Base-by-base conservation (phyloP, 2,329 filamentous ascomycete genomes). In the Fusarium sp. region DNA sequence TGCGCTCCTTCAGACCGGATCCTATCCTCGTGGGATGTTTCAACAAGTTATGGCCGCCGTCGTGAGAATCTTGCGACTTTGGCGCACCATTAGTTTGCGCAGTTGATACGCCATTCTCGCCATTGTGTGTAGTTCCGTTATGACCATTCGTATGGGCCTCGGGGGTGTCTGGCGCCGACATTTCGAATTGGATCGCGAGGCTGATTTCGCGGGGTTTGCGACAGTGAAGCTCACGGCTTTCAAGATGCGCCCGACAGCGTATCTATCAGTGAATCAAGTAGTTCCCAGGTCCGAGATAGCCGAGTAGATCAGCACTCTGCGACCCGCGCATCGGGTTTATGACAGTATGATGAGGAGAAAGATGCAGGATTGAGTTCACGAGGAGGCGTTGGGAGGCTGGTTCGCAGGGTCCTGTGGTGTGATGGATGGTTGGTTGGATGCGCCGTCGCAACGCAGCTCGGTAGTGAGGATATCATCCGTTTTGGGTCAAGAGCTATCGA, bases 1-100 rank as follows among this genome's bases (percentile, higher is more conserved):
- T 70, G 31, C 75, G 69, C 7, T 78, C 72, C 57, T 80, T 82
- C 22, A 81, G 56, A 3, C 73, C 73, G 14, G 71, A 70, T 35
- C 72, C 73, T 14, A 68, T 56, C 33, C 64, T 76, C 29, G 31
- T 48, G 6, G 68, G 63, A 8, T 62, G 27, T 14, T 71, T 71
- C 13, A 69, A n/a, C 16, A 43, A 22, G 22, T 75, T 73, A 35
- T 70, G 67, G n/a, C 62, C 71, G 33, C 74, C 37, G 13, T 72
- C 54, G 8, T 72, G 29, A 60, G 31, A 45, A 22, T 73, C 56
- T 58, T 65, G 45, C 18, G 31, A 58, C 37, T 61, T 35, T 3
- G 48, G 27, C 11, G 39, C 48, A 31, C 43, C 45, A 35, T 69
- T 66, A 31, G 65, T 22, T 31, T 70, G 65, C 16, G 62, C 27